Evolutionary conservation across 2,329 filamentous ascomycete genomes (phyloP), one percentile per base, ranked within the genome.

Genomic region (Neonectria punicea): DNA sequence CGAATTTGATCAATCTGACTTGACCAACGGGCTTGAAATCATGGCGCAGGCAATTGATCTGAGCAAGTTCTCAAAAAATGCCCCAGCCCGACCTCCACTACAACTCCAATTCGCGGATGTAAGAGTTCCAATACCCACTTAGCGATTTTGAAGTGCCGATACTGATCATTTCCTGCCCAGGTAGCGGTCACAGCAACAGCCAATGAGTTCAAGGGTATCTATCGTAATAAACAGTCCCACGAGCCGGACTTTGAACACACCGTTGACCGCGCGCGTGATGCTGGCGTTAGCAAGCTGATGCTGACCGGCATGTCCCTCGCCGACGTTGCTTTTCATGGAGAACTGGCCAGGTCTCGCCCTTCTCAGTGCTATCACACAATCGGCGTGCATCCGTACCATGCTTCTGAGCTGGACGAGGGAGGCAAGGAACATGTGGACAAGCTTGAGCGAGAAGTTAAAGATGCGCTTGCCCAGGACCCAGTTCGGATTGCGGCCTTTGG

Each of bases 301-400:
- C 66, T 81, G 30, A 78, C 80, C 4, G 81, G 82, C 63, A 79
- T 82, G 72, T 76, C 76, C 1, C 70, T 79, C 3, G 44, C 67
- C 3, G 78, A 80, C 49, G 72, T 75, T 1, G 39, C 57, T 0
- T 61, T 63, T 16, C 79, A 80, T 54, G 64, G 74, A 4, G 68
- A 64, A 14, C 74, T 79, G 30, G 76, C 74, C 10, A 59, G 68
- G 49, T 73, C 72, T 2, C 75, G 72, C 1, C 77, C 75, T 2
- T 47, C 63, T 3, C 74, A 75, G 34, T 84, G 82, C 64, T 81
- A 76, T 11, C 73, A 84, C 61, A 86, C 84, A 2, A 76, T 86
- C 10, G 84, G 84, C 1, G 77, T 86, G 4, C 84, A 86, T 61
- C 84, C 84, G 0, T 86, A 86, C 60, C 82, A 86, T 53, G 84